Evolutionary conservation across 2,329 filamentous ascomycete genomes (phyloP).

Genomic region (Achaetomium macrosporum): DNA sequence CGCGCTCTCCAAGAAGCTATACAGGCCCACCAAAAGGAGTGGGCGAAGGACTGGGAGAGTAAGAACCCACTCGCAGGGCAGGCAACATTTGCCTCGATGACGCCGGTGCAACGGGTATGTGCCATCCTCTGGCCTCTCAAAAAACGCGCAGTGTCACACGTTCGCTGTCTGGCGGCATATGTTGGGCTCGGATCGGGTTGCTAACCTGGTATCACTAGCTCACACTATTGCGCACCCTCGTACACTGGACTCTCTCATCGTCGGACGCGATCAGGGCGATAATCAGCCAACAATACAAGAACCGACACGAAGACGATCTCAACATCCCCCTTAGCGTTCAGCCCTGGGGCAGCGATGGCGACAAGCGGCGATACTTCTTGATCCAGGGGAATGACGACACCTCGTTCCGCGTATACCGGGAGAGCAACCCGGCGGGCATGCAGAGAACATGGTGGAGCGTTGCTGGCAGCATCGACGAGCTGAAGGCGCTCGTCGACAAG

Average conservation of each 20-base stretch:
- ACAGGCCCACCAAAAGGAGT: constrained; percentile 76
- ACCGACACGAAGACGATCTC: constrained; percentile 70
- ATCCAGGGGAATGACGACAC: constrained; percentile 94
- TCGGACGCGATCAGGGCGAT: constrained; percentile 77
- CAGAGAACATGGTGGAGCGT: constrained; percentile 87
- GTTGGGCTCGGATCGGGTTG: not conserved
- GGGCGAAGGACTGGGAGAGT: constrained; percentile 76
- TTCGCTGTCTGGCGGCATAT: not conserved
- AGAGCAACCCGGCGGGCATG: constrained; percentile 75
- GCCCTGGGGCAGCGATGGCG: constrained; percentile 72
- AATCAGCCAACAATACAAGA: constrained; percentile 84
- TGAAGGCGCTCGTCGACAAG: constrained; percentile 68
- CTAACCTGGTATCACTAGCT: constrained; percentile 50
- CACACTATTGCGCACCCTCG: constrained; percentile 71
- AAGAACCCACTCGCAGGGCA: constrained; percentile 78
- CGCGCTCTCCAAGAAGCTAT: constrained; percentile 93
- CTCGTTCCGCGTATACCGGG: constrained; percentile 85
- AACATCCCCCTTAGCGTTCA: constrained; percentile 83
- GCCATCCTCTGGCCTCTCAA: not conserved
- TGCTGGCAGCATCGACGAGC: constrained; percentile 82
- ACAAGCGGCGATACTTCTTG: constrained; percentile 89
- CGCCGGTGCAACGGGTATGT: constrained; percentile 71
- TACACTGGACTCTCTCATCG: constrained; percentile 83
- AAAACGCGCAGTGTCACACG: not conserved
- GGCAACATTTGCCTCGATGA: constrained; percentile 76